A percentile compares a stretch with the other conserved stretches of the same genome.
These are phyloP conservation scores for Gautieria morchelliformis DNA, from an alignment of 768 basidiomycete genomes.

Conservation along the genomic window DNA sequence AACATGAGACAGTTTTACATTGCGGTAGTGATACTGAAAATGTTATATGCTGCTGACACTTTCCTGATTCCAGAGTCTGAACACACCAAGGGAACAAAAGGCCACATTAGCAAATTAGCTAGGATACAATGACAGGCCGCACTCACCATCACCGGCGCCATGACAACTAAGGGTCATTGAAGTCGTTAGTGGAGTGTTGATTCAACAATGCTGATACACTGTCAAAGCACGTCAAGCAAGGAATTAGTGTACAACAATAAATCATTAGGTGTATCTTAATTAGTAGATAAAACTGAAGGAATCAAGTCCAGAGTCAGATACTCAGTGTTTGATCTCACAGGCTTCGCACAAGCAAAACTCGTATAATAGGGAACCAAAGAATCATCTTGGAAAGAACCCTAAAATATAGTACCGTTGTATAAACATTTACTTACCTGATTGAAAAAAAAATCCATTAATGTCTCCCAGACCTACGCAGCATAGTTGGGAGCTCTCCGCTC, in stretches of 20 bases:
- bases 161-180: conserved; percentile 15
- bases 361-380: conserved; percentile 6
- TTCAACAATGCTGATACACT: no score
- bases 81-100: background rate
- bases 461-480: no score
- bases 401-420: background rate
- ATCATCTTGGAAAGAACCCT: background rate
- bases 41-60: conserved; percentile 25
- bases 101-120: conserved; percentile 6
- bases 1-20: conserved; percentile 19
- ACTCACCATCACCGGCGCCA: conserved; percentile 15
- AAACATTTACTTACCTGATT: background rate
- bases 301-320: background rate
- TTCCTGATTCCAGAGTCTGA: conserved; percentile 7
- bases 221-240: no score
- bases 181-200: no score
- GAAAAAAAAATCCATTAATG: no score
- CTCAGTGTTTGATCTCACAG: background rate
- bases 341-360: background rate
- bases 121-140: conserved; percentile 16
- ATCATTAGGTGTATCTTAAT: no score
- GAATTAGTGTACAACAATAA: no score
- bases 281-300: background rate
- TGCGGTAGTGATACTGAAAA: conserved; percentile 18
- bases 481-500: no score